A percentile compares a stretch with the other conserved stretches of the same genome.
Evolutionary conservation across 768 basidiomycete species (phyloP).

Genomic region (Termitomyces sp.): DNA sequence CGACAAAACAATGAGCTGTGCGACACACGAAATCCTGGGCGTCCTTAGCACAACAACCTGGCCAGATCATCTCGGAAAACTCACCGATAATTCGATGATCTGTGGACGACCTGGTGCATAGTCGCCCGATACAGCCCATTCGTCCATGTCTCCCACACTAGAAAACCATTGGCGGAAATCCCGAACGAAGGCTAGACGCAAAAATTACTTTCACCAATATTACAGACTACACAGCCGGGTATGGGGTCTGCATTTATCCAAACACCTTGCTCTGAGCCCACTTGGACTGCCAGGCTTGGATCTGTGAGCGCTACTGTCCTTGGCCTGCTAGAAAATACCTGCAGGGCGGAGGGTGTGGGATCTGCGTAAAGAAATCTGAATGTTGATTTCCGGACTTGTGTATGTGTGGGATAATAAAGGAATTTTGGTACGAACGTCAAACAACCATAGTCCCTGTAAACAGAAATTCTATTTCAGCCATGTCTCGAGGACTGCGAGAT

Average conservation of each 20-base stretch:
- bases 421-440: slow-evolving; percentile 51
- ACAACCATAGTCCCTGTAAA: slow-evolving; percentile 80
- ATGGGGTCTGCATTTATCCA: slow-evolving; percentile 89
- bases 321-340: slow-evolving; percentile 62
- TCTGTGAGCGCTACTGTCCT: slow-evolving; percentile 22
- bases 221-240: slow-evolving; percentile 80
- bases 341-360: slow-evolving; percentile 71
- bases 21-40: slow-evolving; percentile 64
- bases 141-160: slow-evolving; percentile 93
- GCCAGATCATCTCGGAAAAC: slow-evolving; percentile 16
- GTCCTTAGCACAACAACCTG: neutral
- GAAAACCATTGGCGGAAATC: neutral
- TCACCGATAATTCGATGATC: slow-evolving; percentile 62
- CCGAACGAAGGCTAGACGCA: neutral
- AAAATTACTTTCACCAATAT: slow-evolving; percentile 82
- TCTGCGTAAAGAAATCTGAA: slow-evolving; percentile 84
- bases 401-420: neutral
- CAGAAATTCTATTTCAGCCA: neutral
- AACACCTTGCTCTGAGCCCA: slow-evolving; percentile 49
- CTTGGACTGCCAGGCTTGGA: slow-evolving; percentile 39
- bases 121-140: slow-evolving; percentile 82
- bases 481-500: neutral
- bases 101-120: slow-evolving; percentile 84
- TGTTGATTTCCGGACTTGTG: neutral
- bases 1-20: neutral